Percentiles rank a stretch among this genome's conserved stretches.
These are phyloP conservation scores for Iris macrosiphon DNA, from an alignment of 106 monocot genomes.

Conservation along the genomic window DNA sequence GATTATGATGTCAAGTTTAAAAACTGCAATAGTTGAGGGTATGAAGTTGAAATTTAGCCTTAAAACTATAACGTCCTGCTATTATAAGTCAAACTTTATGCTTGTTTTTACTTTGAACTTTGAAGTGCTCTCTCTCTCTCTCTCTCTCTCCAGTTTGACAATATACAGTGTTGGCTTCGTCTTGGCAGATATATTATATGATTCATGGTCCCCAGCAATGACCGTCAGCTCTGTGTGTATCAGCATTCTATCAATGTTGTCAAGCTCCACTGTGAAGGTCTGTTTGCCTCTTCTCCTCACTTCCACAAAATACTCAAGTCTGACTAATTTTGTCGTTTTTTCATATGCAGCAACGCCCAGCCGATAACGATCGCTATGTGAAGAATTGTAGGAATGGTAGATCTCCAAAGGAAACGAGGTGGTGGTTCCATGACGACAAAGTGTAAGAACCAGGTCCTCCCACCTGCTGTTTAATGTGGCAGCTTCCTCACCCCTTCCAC, in stretches of 20 bases:
- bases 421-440: conserved; percentile 76
- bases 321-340: too few relatives aligned
- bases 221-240: conserved; percentile 26
- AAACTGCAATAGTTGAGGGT: too few relatives aligned
- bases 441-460: conserved; percentile 28
- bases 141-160: too few relatives aligned
- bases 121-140: too few relatives aligned
- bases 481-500: neutral
- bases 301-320: neutral
- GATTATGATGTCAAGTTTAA: too few relatives aligned
- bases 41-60: too few relatives aligned
- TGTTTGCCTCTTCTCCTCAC: neutral
- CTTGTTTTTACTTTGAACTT: too few relatives aligned
- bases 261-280: conserved; percentile 20
- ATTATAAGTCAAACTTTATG: too few relatives aligned
- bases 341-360: conserved; percentile 63
- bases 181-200: conserved; percentile 27
- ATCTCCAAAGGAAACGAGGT: conserved; percentile 65
- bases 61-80: too few relatives aligned
- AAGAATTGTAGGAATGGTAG: conserved; percentile 59
- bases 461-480: too few relatives aligned
- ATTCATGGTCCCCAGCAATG: conserved; percentile 32
- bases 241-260: conserved; percentile 29
- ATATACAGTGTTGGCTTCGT: too few relatives aligned
- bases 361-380: conserved; percentile 58